A percentile compares a stretch with the other conserved stretches of the same genome.
Evolutionary conservation across 225 moss, liverwort and hornwort genomes (phyloP).

Genomic region (Sphagnum contortum): DNA sequence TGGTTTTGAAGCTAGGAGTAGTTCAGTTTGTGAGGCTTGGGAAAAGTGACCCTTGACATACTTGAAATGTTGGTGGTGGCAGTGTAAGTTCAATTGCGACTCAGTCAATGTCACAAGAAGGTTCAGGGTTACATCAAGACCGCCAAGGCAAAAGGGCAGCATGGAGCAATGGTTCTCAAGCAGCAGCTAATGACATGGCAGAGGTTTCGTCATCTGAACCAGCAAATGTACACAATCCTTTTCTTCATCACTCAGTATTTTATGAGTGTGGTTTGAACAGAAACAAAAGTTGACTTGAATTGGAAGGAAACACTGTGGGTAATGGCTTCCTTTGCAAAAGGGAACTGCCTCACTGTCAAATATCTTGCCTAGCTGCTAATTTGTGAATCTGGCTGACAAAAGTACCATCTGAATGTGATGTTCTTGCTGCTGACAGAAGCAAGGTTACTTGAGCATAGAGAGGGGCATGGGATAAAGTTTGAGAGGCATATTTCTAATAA

Average conservation of each 20-base stretch:
- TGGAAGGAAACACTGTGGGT: not conserved
- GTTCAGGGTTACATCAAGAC: slow-evolving; percentile 47
- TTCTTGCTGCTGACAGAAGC: slow-evolving; percentile 5
- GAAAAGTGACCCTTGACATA: slow-evolving; percentile 7
- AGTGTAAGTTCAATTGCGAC: slow-evolving; percentile 83
- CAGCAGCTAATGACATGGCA: slow-evolving; percentile 43
- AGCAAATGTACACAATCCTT: slow-evolving; percentile 23
- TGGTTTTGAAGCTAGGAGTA: not conserved
- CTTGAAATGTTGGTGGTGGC: slow-evolving; percentile 17
- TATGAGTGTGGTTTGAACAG: not conserved
- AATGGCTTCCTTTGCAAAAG: not conserved
- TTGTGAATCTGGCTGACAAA: not conserved
- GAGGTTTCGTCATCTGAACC: slow-evolving; percentile 82
- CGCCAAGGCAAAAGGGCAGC: slow-evolving; percentile 44
- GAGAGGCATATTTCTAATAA: no score
- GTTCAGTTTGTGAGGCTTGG: no score
- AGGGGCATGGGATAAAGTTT: not conserved
- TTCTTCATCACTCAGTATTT: not conserved
- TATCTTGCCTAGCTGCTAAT: slow-evolving; percentile 1
- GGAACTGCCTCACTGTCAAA: not conserved
- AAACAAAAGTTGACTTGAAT: not conserved
- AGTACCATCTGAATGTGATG: not conserved
- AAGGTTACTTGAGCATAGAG: not conserved
- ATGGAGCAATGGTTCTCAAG: slow-evolving; percentile 33
- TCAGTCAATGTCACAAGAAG: slow-evolving; percentile 51